Conservation (phyloP, 129 eudicot genomes). For the Glebionis coronaria region DNA sequence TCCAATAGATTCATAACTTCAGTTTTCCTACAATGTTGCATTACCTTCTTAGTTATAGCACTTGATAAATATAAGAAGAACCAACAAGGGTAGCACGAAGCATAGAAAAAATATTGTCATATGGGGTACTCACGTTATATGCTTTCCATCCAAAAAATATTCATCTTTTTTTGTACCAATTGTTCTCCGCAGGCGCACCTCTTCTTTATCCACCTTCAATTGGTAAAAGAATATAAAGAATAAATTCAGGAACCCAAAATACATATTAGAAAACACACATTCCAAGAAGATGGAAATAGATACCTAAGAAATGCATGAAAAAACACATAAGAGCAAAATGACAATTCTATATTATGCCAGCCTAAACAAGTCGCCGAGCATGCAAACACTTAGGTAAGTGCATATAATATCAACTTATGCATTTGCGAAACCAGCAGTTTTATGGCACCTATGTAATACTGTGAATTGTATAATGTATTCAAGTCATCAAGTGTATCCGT, state of each 20-base stretch:
- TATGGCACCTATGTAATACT: no score
- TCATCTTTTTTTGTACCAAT: conserved; percentile 92
- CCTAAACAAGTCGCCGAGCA: conserved; percentile 14
- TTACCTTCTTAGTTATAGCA: conserved; percentile 16
- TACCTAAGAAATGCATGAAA: conserved; percentile 2
- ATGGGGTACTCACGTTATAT: conserved; percentile 73
- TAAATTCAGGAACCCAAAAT: conserved; percentile 13
- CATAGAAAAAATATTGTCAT: neutral
- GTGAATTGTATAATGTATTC: no score
- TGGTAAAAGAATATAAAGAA: conserved; percentile 8
- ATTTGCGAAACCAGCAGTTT: no score
- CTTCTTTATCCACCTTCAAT: conserved; percentile 93
- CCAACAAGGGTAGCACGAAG: neutral
- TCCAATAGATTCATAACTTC: conserved; percentile 97
- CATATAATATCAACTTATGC: neutral
- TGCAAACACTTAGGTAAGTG: conserved; percentile 13
- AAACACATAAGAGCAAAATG: conserved; percentile 6
- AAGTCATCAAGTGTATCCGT: no score
- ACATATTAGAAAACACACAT: conserved; percentile 3
- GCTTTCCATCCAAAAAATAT: conserved; percentile 97
- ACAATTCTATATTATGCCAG: neutral
- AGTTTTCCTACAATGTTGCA: conserved; percentile 67
- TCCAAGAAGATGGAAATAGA: neutral
- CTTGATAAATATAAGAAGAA: neutral
- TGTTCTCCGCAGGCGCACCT: conserved; percentile 91